phyloP scores from a whole-genome alignment of 1,284 basidiomycete genomes.

The Phellopilus nigrolimitatus region DNA sequence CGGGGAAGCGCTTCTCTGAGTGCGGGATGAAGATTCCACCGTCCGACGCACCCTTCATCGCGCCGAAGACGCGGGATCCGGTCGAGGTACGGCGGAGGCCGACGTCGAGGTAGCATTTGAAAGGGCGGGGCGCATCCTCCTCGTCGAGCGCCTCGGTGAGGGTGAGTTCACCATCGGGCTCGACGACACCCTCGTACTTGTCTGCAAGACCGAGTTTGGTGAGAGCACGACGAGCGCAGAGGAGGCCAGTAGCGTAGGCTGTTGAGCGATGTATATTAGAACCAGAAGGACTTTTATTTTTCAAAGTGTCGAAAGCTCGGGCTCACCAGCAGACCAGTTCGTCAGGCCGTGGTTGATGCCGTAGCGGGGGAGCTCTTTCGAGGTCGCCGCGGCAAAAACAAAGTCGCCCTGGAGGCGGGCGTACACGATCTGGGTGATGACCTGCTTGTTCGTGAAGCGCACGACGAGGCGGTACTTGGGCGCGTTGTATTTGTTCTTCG shows the following conservation, averaged over 20 bases:
- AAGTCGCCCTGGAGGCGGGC: conserved; percentile 98
- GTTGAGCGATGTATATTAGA: too few species aligned
- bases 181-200: conserved; percentile 95
- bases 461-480: conserved; percentile 99
- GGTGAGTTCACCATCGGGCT: conserved; percentile 85
- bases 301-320: not conserved
- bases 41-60: conserved; percentile 98
- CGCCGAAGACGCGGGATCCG: conserved; percentile 97
- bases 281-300: too few species aligned
- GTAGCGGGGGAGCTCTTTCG: conserved; percentile 91
- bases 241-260: conserved; percentile 98
- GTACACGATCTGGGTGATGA: conserved; percentile 93
- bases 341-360: conserved; percentile 98
- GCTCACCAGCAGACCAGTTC: conserved; percentile 92
- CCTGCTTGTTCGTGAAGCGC: conserved; percentile 92
- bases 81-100: conserved; percentile 98
- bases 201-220: conserved; percentile 95
- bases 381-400: conserved; percentile 83
- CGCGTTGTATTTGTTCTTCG: conserved; percentile 99
- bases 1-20: conserved; percentile 98
- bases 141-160: conserved; percentile 84
- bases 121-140: conserved; percentile 94
- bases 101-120: conserved; percentile 99
- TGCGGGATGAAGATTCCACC: conserved; percentile 99
- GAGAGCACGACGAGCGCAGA: conserved; percentile 92